phyloP scores from a whole-genome alignment of 2,329 filamentous ascomycete species.

The Dactylellina parvicollis region DNA sequence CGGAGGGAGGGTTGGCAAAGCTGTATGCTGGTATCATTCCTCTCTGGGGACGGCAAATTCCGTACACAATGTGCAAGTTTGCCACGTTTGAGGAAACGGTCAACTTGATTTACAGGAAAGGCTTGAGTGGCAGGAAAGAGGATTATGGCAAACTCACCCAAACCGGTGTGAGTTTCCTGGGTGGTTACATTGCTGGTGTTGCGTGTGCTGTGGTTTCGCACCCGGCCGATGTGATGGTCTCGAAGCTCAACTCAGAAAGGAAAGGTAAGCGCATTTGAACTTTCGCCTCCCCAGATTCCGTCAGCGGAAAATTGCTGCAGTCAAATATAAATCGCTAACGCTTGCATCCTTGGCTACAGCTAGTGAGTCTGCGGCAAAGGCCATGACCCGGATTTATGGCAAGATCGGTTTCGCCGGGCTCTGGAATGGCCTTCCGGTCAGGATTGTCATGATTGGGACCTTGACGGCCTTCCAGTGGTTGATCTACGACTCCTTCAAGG shows the following conservation, averaged over 20 bases:
- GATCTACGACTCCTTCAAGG: slow-evolving; percentile 92
- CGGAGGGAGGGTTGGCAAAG: slow-evolving; percentile 60
- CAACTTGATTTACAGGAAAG: slow-evolving; percentile 78
- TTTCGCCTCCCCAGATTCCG: slow-evolving; percentile 11
- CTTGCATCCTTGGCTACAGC: slow-evolving; percentile 60
- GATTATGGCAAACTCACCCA: slow-evolving; percentile 84
- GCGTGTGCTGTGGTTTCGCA: slow-evolving; percentile 84
- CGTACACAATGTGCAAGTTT: slow-evolving; percentile 91
- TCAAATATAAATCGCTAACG: slow-evolving; percentile 7
- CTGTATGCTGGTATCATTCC: slow-evolving; percentile 91
- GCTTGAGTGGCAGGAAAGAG: slow-evolving; percentile 77
- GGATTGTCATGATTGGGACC: slow-evolving; percentile 89
- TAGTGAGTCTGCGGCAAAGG: slow-evolving; percentile 80
- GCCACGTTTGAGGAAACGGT: slow-evolving; percentile 91
- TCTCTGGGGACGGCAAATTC: slow-evolving; percentile 84
- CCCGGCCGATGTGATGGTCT: slow-evolving; percentile 88
- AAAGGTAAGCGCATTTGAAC: slow-evolving; percentile 59
- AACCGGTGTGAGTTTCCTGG: slow-evolving; percentile 84
- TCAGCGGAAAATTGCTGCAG: neutral
- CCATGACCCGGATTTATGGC: slow-evolving; percentile 81
- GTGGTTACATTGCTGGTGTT: slow-evolving; percentile 87
- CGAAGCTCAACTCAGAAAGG: slow-evolving; percentile 85
- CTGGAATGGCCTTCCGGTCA: slow-evolving; percentile 87
- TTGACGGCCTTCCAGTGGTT: slow-evolving; percentile 90
- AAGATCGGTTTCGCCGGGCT: slow-evolving; percentile 88